Evolutionary conservation across 2,329 filamentous ascomycete genomes (phyloP), one percentile per base, ranked within the genome.

Genomic region (Teratosphaeriaceae sp.): DNA sequence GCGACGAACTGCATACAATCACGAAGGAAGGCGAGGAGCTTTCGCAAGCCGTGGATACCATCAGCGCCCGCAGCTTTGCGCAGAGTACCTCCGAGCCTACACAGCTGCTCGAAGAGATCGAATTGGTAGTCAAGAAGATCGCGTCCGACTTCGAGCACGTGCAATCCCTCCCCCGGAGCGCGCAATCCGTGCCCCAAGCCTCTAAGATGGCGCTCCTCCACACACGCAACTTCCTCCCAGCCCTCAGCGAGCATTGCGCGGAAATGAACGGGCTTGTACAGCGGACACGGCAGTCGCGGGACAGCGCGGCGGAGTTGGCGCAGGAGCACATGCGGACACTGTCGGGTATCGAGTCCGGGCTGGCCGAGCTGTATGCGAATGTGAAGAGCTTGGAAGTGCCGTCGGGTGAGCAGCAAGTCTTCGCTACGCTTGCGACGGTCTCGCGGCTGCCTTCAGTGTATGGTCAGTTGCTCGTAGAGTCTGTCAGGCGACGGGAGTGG

Each of bases 401-500:
- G 6, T 78, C 85, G 46, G 85, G 92, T 46, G 85, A 86, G 35
- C 74, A 85, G 58, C 80, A 86, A 23, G 83, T 85, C 0, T 89
- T 96, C 60, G 84, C 94, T 49, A 78, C 86, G 30, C 73, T 98
- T 18, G 80, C 82, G 15, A 73, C 87, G 18, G 82, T 96, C 26
- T 82, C 89, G 33, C 81, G 89, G 49, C 75, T 97, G 22, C 92
- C 92, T 0, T 83, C 84, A 44, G 81, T 94, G 55, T 98, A 97
- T 61, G 89, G 89, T 0, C 89, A 88, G 2, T 85, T 95, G 45
- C 71, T 94, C 16, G 78, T 87, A 3, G 92, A 98, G 65, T 84
- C 88, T 13, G 79, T 96, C 30, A 79, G 86, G 44, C 82, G 92
- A 18, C 82, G 82, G 24, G 89, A 96, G 65, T 98, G 92, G 89